Conservation (phyloP, 2,329 filamentous ascomycete species). For the Ascochyta fabae region DNA sequence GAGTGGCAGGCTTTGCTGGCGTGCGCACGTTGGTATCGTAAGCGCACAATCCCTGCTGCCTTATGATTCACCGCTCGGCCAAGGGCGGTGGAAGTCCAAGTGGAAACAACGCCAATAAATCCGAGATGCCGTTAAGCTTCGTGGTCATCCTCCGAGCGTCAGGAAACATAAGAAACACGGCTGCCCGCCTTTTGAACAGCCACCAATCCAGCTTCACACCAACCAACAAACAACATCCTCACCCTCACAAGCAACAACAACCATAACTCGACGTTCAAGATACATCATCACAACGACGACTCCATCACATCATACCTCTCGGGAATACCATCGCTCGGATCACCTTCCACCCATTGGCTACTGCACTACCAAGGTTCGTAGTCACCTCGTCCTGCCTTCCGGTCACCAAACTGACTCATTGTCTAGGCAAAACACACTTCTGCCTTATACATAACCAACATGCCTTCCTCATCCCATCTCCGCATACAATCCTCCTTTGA, state of each 20-base stretch:
- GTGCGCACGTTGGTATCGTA: constrained; percentile 15
- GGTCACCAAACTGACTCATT: constrained; percentile 59
- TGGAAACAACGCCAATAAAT: constrained; percentile 36
- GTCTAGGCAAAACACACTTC: constrained; percentile 36
- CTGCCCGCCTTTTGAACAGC: constrained; percentile 24
- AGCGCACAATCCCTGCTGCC: constrained; percentile 23
- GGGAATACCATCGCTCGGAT: constrained; percentile 35
- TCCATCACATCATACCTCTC: constrained; percentile 20
- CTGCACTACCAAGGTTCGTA: constrained; percentile 40
- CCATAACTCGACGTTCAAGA: not conserved
- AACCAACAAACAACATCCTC: constrained; percentile 4
- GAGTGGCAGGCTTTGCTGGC: constrained; percentile 18
- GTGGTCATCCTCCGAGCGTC: constrained; percentile 36
- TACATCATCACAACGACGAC: constrained; percentile 15
- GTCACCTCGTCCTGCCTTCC: constrained; percentile 34
- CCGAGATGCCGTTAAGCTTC: constrained; percentile 38
- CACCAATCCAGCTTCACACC: constrained; percentile 23
- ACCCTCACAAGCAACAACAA: not conserved
- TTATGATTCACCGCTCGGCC: constrained; percentile 37
- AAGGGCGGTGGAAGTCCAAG: constrained; percentile 39
- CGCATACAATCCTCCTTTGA: constrained; percentile 56
- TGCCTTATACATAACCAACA: constrained; percentile 42
- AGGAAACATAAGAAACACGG: constrained; percentile 43
- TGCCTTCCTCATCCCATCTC: constrained; percentile 57
- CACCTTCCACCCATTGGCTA: constrained; percentile 44